Conservation (phyloP, 2,329 filamentous ascomycete genomes). For the Cladosporium sp. region DNA sequence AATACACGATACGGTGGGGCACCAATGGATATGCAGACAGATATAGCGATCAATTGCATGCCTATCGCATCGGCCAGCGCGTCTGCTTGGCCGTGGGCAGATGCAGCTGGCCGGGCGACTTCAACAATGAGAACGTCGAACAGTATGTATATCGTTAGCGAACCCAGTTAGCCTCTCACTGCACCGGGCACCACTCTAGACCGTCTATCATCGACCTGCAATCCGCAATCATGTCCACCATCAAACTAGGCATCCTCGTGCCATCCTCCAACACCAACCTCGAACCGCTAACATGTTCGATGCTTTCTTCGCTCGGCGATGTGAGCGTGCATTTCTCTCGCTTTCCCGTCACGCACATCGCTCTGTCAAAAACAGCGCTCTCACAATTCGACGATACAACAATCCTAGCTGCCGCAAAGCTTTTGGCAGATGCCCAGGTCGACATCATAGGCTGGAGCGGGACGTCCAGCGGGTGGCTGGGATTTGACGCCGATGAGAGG, state of each 20-base stretch:
- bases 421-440: slow-evolving; percentile 35
- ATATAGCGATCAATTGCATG: neutral
- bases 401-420: slow-evolving; percentile 31
- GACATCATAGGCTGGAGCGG: slow-evolving; percentile 36
- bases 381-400: slow-evolving; percentile 37
- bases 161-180: too few relatives aligned
- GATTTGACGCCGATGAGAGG: slow-evolving; percentile 36
- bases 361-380: slow-evolving; percentile 36
- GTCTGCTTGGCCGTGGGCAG: neutral
- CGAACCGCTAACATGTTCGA: slow-evolving; percentile 44
- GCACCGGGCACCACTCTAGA: neutral
- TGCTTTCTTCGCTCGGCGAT: slow-evolving; percentile 36
- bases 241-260: slow-evolving; percentile 44
- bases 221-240: neutral
- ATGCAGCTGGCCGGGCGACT: neutral
- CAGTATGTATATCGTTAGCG: neutral
- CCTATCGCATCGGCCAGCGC: neutral
- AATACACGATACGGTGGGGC: neutral
- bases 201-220: neutral
- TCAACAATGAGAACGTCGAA: neutral
- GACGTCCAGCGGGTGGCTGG: slow-evolving; percentile 31
- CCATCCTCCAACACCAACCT: slow-evolving; percentile 49
- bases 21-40: neutral
- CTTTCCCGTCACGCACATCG: slow-evolving; percentile 45
- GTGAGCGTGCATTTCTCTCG: slow-evolving; percentile 47